Base-by-base conservation (phyloP, 345 rosid genomes). In the Aquilaria malaccensis region DNA sequence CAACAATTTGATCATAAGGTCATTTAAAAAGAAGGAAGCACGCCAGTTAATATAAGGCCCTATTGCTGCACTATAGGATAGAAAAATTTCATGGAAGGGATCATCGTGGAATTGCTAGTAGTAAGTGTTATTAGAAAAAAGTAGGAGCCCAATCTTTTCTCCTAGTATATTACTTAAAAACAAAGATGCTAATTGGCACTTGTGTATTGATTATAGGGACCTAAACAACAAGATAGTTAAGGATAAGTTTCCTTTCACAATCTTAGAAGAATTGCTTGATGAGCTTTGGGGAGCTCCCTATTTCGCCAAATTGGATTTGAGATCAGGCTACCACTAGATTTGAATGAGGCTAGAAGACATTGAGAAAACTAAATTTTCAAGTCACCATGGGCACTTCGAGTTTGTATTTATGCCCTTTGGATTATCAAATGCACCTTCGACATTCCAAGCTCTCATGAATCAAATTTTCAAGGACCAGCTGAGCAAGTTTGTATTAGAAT, bases 391-490 rank as follows among this genome's bases (percentile, higher is more conserved):
- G 3, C 46, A 57, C 6, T 57, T 3, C n/a, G 61, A 58, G 14
- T 33, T 58, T 12, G 10, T 58, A 0, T 14, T 37, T 47, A 58
- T 33, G 61, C 61, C 61, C 4, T 41, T 58, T 12, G 48, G 49
- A 0, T 2, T 58, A 5, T 33, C 61, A 22, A 58, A 58, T 58
- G 61, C 61, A 6, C 48, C 61, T 10, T 12, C 61, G 13, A 58
- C 49, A 12, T 58, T 58, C n/a, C 3, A 33, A 7, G n/a, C 48
- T 13, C 10, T 43, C 7, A 58, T 58, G 61, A 58, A 58, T 13
- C 10, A 43, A 2, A 37, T 58, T 9, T 12, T 37, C 0, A 13
- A 15, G 2, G 37, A 31, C 0, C 2, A 33, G 3, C 11, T 58
- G 2, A 13, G 48, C 11, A 33, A 58, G 33, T 58, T 37, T 9